These are phyloP conservation scores for Patellaria atrata DNA, from an alignment of 495 filamentous ascomycete genomes.

Conservation along the genomic window DNA sequence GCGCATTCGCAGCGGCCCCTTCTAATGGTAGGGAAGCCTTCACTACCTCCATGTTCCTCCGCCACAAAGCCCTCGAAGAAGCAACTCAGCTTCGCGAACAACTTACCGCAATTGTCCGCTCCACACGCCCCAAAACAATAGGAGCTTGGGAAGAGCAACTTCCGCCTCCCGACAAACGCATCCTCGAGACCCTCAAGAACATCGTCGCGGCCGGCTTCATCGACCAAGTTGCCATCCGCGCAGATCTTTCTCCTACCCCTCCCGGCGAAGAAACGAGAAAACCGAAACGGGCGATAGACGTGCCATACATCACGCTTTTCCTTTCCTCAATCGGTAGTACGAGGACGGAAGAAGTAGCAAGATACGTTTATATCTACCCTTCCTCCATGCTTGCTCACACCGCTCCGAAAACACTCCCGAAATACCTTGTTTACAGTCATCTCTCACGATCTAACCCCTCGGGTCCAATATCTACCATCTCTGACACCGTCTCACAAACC, in stretches of 20 bases:
- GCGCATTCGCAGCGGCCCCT: slow-evolving; percentile 67
- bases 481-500: slow-evolving; percentile 38
- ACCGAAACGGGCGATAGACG: slow-evolving; percentile 68
- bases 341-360: slow-evolving; percentile 16
- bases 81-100: slow-evolving; percentile 69
- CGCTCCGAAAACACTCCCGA: slow-evolving; percentile 58
- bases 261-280: slow-evolving; percentile 55
- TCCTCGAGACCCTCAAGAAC: slow-evolving; percentile 72
- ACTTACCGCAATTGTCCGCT: slow-evolving; percentile 62
- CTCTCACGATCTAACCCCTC: slow-evolving; percentile 57
- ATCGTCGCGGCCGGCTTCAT: slow-evolving; percentile 88
- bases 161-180: slow-evolving; percentile 52
- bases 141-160: slow-evolving; percentile 42
- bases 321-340: slow-evolving; percentile 37
- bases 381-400: slow-evolving; percentile 61
- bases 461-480: slow-evolving; percentile 27
- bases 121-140: slow-evolving; percentile 56
- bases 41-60: slow-evolving; percentile 69
- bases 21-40: slow-evolving; percentile 52
- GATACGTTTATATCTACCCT: slow-evolving; percentile 72
- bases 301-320: slow-evolving; percentile 80
- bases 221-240: slow-evolving; percentile 88
- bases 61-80: slow-evolving; percentile 73
- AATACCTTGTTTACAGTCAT: slow-evolving; percentile 76
- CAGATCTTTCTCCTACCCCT: slow-evolving; percentile 63